Percentiles rank a stretch among this genome's conserved stretches.
Evolutionary conservation across 495 filamentous ascomycete genomes (phyloP).

Genomic region (Peziza echinospora): DNA sequence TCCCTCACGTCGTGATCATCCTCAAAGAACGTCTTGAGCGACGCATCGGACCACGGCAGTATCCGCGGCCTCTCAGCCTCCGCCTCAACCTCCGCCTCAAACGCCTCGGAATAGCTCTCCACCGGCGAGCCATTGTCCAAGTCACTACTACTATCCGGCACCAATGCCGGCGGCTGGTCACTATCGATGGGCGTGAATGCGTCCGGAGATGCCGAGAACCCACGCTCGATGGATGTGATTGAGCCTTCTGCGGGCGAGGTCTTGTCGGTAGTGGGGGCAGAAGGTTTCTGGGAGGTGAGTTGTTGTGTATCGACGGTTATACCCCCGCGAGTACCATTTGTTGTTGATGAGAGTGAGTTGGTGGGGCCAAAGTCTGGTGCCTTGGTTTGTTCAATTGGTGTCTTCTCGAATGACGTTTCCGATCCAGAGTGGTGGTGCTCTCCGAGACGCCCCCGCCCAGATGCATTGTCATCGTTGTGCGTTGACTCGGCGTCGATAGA

Average conservation of each 20-base stretch:
- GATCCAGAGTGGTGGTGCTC: background rate
- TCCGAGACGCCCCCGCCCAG: too few species aligned
- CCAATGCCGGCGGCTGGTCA: background rate
- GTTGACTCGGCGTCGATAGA: too few species aligned
- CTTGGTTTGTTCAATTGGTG: background rate
- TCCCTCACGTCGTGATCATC: conserved; percentile 81
- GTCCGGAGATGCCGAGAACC: background rate
- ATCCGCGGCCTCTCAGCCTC: conserved; percentile 3
- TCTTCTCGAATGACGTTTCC: background rate
- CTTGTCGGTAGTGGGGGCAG: conserved; percentile 25
- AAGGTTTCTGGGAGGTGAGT: conserved; percentile 21
- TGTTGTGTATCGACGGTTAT: background rate
- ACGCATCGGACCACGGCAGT: conserved; percentile 60
- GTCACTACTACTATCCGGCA: background rate
- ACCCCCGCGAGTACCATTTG: background rate
- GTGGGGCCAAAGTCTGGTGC: conserved; percentile 22
- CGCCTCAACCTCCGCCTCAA: background rate
- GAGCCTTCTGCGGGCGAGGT: conserved; percentile 22
- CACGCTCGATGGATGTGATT: background rate
- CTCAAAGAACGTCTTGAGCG: conserved; percentile 72
- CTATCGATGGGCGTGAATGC: conserved; percentile 1
- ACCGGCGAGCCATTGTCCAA: background rate
- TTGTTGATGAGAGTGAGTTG: background rate
- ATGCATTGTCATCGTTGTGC: too few species aligned
- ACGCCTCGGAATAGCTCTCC: background rate